Conservation (phyloP, 2,329 filamentous ascomycete genomes). For the Dactylellina parvicollis region DNA sequence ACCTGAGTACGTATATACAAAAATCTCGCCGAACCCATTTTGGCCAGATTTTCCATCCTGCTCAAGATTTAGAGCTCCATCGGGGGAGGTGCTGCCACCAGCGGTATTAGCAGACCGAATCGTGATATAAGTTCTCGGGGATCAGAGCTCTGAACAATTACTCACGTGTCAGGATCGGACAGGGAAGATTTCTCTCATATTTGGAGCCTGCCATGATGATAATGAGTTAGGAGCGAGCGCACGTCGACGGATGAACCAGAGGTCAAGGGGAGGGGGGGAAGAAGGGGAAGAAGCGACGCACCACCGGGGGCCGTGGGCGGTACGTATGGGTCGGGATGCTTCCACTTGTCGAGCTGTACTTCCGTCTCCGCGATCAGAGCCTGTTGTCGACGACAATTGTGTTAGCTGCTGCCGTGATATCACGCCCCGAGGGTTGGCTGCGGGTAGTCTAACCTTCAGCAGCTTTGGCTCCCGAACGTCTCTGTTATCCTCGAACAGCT, state of each 20-base stretch:
- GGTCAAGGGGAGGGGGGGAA: neutral
- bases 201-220: conserved; percentile 76
- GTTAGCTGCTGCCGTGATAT: neutral
- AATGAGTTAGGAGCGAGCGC: no score
- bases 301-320: conserved; percentile 93
- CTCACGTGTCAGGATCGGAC: conserved; percentile 82
- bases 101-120: neutral
- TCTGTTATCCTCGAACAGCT: conserved; percentile 92
- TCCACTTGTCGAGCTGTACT: conserved; percentile 88
- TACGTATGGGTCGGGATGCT: conserved; percentile 93
- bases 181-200: conserved; percentile 91
- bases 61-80: conserved; percentile 5
- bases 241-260: no score
- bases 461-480: conserved; percentile 83
- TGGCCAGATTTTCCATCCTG: neutral
- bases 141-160: conserved; percentile 56
- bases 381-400: conserved; percentile 64
- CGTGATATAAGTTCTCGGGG: neutral
- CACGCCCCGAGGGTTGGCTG: conserved; percentile 34
- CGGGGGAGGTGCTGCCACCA: neutral
- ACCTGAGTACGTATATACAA: no score
- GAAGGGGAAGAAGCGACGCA: conserved; percentile 62
- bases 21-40: no score
- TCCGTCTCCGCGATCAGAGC: conserved; percentile 87
- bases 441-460: conserved; percentile 73